Base-by-base conservation (phyloP, 1,139 yeast genomes). In the Saccharomyces pastorianus region DNA sequence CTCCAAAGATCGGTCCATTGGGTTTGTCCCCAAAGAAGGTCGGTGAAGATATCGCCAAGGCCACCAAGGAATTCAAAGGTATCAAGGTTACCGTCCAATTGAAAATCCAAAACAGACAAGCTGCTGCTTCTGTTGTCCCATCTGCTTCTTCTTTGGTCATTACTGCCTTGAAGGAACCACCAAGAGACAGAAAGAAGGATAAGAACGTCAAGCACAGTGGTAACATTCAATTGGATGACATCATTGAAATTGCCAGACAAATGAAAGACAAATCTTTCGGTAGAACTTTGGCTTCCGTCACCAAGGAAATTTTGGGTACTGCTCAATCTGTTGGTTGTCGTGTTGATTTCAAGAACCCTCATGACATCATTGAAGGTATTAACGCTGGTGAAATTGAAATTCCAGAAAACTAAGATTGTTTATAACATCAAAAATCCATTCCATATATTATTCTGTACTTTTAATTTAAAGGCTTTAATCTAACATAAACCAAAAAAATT, bases 11-110 rank as follows among this genome's bases (percentile, higher is more conserved):
- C 76, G 99, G 99, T 88, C 99, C 99, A 71, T 89, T 93, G 76
- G 99, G 99, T 90, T 85, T 93, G 73, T 91, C 98, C 63, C 98
- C 99, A 84, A 93, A 93, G 96, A 93, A 93, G 88, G 97, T 95
- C 75, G 99, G 99, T 89, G 99, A 93, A 81, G 99, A 93, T 78
- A 93, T 93, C 73, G 99, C 99, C 79, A 95, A 95, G 87, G 99
- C 99, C 77, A 93, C 99, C 82, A 88, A 89, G 83, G 84, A 85
- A 76, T 93, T 84, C 95, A 91, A 91, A 82, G 99, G 99, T 84
- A 91, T 93, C 73, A 89, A 93, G 80, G 99, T 93, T 75, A 93
- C 99, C 71, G 98, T 95, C 66, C 96, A 89, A 82, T 86, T 95
- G 79, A 93, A 86, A 78, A 91, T 93, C 75, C 99, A 93, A 84